phyloP scores from a whole-genome alignment of 2,329 filamentous ascomycete genomes.

The Fusarium marasasianum region DNA sequence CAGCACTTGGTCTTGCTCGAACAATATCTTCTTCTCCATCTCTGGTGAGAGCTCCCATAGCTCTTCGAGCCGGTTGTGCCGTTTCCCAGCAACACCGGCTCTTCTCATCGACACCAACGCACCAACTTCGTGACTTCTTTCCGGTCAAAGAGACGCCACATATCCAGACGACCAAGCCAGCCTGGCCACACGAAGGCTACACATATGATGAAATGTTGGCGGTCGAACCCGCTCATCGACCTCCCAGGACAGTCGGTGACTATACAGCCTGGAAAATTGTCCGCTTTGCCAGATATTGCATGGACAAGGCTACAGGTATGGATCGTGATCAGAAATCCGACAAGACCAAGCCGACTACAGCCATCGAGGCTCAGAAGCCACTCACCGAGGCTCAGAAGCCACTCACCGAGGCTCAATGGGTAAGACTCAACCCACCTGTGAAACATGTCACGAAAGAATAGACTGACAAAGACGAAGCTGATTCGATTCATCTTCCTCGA shows the following conservation, averaged over 20 bases:
- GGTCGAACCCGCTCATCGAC: constrained; percentile 80
- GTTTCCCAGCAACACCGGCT: constrained; percentile 32
- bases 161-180: constrained; percentile 70
- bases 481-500: constrained; percentile 93
- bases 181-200: constrained; percentile 79
- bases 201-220: constrained; percentile 80
- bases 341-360: constrained; percentile 64
- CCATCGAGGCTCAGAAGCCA: constrained; percentile 63
- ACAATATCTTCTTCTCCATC: constrained; percentile 26
- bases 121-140: constrained; percentile 68
- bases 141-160: constrained; percentile 67
- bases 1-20: constrained; percentile 33
- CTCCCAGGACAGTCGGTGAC: constrained; percentile 78
- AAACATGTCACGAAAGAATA: neutral
- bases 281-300: constrained; percentile 77
- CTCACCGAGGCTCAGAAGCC: constrained; percentile 81
- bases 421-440: constrained; percentile 39
- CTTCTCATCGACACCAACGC: constrained; percentile 61
- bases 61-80: constrained; percentile 23
- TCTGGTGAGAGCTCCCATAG: constrained; percentile 9
- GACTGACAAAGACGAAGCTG: constrained; percentile 56
- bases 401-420: constrained; percentile 87
- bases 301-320: constrained; percentile 83
- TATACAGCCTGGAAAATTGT: constrained; percentile 81
- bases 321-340: constrained; percentile 75